Percentiles rank a stretch among this genome's conserved stretches.
Evolutionary conservation across 2,329 filamentous ascomycete species (phyloP).

Genomic region (Talaromyces sp.): DNA sequence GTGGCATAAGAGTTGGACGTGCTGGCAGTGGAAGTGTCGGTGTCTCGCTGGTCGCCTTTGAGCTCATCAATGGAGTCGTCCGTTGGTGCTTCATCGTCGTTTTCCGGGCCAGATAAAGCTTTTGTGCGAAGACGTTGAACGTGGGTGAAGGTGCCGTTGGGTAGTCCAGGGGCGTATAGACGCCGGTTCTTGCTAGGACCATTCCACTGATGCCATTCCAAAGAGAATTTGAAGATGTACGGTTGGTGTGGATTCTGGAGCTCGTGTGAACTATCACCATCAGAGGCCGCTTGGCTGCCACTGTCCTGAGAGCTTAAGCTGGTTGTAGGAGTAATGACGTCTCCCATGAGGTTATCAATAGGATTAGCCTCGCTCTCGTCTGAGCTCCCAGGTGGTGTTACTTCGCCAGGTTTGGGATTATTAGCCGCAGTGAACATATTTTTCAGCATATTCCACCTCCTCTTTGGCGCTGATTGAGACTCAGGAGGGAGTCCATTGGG

Average conservation of each 20-base stretch:
- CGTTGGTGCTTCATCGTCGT: constrained; percentile 14
- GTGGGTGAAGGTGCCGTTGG: constrained; percentile 50
- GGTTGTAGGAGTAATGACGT: constrained; percentile 13
- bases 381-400: constrained; percentile 33
- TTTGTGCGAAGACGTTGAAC: constrained; percentile 39
- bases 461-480: constrained; percentile 18
- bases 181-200: constrained; percentile 47
- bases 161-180: constrained; percentile 53
- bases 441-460: constrained; percentile 49
- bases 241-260: constrained; percentile 46
- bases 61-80: constrained; percentile 14
- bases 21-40: constrained; percentile 13
- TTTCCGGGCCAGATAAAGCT: constrained; percentile 13
- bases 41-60: constrained; percentile 13
- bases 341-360: constrained; percentile 18
- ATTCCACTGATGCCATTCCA: constrained; percentile 58
- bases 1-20: constrained; percentile 7
- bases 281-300: constrained; percentile 18
- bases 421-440: constrained; percentile 45
- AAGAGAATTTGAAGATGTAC: constrained; percentile 62
- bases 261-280: constrained; percentile 21
- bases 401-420: constrained; percentile 40
- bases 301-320: constrained; percentile 20
- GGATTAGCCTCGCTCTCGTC: constrained; percentile 29
- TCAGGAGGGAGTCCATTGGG: constrained; percentile 16